Base-by-base conservation (phyloP, 2,329 filamentous ascomycete genomes). In the Colletotrichum liriopes region DNA sequence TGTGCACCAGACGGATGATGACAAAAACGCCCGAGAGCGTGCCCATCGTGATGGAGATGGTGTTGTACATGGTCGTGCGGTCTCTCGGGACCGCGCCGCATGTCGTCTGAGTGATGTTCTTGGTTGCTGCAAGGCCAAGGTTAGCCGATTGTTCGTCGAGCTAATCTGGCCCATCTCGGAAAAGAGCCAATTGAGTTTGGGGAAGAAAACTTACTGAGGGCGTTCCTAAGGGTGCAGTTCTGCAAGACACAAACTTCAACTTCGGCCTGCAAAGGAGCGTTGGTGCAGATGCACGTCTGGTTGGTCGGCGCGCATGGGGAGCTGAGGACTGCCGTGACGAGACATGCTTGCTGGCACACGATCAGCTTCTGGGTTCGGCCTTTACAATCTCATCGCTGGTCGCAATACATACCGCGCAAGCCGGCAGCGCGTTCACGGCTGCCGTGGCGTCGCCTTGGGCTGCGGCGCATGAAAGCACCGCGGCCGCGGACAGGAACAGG, bases 1-100 rank as follows among this genome's bases (percentile, higher is more conserved):
- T 82, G 52, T 77, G 81, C 1, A 73, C 76, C 9, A 87, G 80
- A 26, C 87, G 84, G 14, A 86, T 78, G 2, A 83, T 66, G 20
- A 87, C 78, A 65, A 86, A 86, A 29, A 82, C 71, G 61, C 76
- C 81, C 2, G 83, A 81, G 3, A 86, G 75, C 7, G 79, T 75
- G 41, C 79, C 80, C 12, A 84, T 75, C 69, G 74, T 43, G 74
- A 81, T 75, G 72, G 78, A 77, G 2, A 85, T 77, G 56, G 77
- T 78, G 8, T 81, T 74, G 59, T 84, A 79, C 29, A 80, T 74
- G 29, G 77, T 73, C 73, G 74, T 81, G 63, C 79, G 82, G 73
- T 83, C 77, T 16, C 79, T 76, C 8, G 78, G 43, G 11, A 75
- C 77, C 3, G 74, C 77, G 35, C 73, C 67, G 70, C 80, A 84